Evolutionary conservation across 257 asterid species (phyloP).

Genomic region (Coffea canephora): DNA sequence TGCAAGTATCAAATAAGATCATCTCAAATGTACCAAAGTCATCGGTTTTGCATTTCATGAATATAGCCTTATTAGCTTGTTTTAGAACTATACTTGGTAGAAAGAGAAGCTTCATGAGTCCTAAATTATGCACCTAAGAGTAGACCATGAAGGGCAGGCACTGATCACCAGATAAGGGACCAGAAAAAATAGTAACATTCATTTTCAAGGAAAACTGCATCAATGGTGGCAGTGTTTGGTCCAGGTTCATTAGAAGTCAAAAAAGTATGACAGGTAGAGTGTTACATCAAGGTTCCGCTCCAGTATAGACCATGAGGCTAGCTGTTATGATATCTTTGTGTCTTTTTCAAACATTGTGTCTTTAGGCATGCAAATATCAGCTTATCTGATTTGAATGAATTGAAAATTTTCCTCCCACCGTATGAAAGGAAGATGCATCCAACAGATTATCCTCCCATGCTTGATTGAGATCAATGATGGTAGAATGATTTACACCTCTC

Average conservation of each 20-base stretch:
- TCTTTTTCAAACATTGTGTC: neutral
- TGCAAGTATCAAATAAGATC: slow-evolving; percentile 17
- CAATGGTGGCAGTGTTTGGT: neutral
- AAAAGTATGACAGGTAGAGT: neutral
- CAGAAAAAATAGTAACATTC: too few relatives aligned
- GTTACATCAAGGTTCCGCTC: neutral
- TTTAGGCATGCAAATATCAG: neutral
- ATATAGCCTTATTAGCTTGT: neutral
- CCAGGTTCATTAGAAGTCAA: neutral
- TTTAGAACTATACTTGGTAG: neutral
- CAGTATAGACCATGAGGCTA: neutral
- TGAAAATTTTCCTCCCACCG: neutral
- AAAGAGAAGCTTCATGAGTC: neutral
- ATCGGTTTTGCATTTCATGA: neutral
- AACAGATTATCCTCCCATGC: neutral
- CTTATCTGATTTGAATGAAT: neutral
- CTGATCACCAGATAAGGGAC: neutral
- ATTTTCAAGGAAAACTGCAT: neutral
- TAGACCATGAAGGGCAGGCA: neutral
- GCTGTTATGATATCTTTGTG: neutral
- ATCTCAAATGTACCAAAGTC: neutral
- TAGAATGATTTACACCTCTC: neutral
- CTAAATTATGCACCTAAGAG: neutral
- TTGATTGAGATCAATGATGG: neutral
- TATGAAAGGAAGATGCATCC: neutral